phyloP scores from a whole-genome alignment of 1,139 yeast genomes.

The Yamadazyma buinensis region DNA sequence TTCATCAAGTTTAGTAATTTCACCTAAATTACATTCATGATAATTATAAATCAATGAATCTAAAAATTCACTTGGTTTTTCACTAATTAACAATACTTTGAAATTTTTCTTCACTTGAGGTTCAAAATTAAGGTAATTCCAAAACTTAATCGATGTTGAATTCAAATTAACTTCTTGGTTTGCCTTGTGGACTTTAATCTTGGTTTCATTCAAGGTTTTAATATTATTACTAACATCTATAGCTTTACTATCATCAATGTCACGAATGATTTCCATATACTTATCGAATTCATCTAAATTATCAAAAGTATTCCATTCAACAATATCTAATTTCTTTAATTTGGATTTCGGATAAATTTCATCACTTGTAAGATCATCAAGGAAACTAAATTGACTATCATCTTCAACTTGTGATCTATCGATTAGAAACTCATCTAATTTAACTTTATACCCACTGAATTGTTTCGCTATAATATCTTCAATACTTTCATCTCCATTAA shows the following conservation, averaged over 20 bases:
- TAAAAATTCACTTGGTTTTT: conserved; percentile 32
- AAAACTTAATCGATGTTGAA: conserved; percentile 38
- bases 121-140: conserved; percentile 55
- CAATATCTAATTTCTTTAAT: conserved; percentile 20
- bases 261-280: conserved; percentile 20
- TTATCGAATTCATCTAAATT: conserved; percentile 20
- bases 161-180: conserved; percentile 30
- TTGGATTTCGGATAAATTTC: conserved; percentile 29
- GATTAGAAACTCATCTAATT: conserved; percentile 29
- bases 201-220: conserved; percentile 8
- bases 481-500: conserved; percentile 3
- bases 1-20: conserved; percentile 28
- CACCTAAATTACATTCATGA: conserved; percentile 49
- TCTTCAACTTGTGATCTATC: conserved; percentile 19
- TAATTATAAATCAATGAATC: conserved; percentile 40
- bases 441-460: conserved; percentile 31
- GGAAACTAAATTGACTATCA: conserved; percentile 29
- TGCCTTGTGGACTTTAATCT: conserved; percentile 23
- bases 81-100: conserved; percentile 48
- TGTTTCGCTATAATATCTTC: conserved; percentile 17
- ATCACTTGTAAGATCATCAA: conserved; percentile 36
- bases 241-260: conserved; percentile 11
- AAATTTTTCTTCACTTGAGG: conserved; percentile 54
- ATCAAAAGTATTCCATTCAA: conserved; percentile 37
- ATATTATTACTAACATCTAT: conserved; percentile 10